A percentile compares a stretch with the other conserved stretches of the same genome.
These are phyloP conservation scores for Polymyxa betae DNA, from an alignment of 208 protist species.

Conservation along the genomic window DNA sequence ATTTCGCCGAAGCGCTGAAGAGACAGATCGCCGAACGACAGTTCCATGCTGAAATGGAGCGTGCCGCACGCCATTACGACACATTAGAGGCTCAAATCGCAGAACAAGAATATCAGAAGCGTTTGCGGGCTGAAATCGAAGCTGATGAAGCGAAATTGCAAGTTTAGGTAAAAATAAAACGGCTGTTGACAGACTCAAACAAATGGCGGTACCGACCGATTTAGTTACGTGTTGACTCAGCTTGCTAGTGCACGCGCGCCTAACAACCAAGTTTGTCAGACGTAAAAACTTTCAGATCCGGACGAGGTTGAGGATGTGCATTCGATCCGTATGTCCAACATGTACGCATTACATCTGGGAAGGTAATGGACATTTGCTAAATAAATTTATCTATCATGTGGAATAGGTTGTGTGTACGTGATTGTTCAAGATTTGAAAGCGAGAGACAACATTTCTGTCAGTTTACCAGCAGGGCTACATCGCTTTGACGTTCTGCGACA, in stretches of 20 bases:
- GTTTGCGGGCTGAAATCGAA: not conserved
- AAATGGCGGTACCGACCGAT: no score
- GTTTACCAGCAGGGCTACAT: not conserved
- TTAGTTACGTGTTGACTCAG: no score
- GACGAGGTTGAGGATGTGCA: conserved; percentile 30
- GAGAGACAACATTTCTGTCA: not conserved
- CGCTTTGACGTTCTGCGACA: conserved; percentile 15
- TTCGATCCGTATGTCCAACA: conserved; percentile 20
- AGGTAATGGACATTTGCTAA: not conserved
- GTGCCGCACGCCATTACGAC: not conserved
- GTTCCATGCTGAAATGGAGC: not conserved
- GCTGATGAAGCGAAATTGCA: not conserved
- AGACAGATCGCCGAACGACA: not conserved
- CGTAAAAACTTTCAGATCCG: no score
- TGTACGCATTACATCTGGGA: conserved; percentile 51
- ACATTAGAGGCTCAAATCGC: not conserved
- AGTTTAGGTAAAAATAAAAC: no score
- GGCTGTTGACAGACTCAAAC: no score
- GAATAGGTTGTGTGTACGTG: conserved; percentile 20
- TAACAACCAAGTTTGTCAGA: no score
- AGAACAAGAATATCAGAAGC: not conserved
- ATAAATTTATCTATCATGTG: not conserved
- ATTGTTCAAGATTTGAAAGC: not conserved
- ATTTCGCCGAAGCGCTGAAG: not conserved
- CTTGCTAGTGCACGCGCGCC: no score